phyloP scores from a whole-genome alignment of 345 rosid genomes.

The Linum tenue region DNA sequence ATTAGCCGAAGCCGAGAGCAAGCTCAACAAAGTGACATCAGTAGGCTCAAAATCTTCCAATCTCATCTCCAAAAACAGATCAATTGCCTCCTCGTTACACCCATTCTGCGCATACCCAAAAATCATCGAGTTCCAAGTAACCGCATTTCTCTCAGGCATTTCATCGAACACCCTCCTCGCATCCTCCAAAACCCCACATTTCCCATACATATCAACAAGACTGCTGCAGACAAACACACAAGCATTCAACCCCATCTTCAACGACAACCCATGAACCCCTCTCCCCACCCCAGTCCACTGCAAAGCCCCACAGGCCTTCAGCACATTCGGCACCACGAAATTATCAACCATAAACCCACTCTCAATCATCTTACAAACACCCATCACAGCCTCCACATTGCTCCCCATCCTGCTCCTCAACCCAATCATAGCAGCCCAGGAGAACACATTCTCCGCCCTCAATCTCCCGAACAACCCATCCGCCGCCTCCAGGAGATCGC shows the following conservation, averaged over 20 bases:
- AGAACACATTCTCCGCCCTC: constrained; percentile 46
- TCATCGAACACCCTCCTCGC: constrained; percentile 7
- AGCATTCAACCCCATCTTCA: constrained; percentile 39
- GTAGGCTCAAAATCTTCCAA: constrained; percentile 44
- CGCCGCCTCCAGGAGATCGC: constrained; percentile 40
- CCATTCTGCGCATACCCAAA: not conserved
- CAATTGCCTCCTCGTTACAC: constrained; percentile 1
- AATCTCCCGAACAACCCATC: constrained; percentile 33
- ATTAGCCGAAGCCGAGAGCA: constrained; percentile 64
- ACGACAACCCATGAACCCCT: constrained; percentile 58
- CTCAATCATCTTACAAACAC: constrained; percentile 50
- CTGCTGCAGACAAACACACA: constrained; percentile 64
- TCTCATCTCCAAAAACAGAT: constrained; percentile 1
- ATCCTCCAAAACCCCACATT: constrained; percentile 4
- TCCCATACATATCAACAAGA: constrained; percentile 8
- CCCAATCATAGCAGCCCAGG: constrained; percentile 86
- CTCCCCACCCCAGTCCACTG: constrained; percentile 43
- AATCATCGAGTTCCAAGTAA: constrained; percentile 7
- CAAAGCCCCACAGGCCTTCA: constrained; percentile 66
- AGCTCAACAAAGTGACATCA: constrained; percentile 49
- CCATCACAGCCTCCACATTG: constrained; percentile 39
- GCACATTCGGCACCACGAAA: constrained; percentile 60
- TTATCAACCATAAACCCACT: constrained; percentile 52
- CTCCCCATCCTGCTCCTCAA: constrained; percentile 48
- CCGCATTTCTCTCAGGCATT: constrained; percentile 1